phyloP scores from a whole-genome alignment of 164 flowering plant genomes.

The Berberis thunbergii region DNA sequence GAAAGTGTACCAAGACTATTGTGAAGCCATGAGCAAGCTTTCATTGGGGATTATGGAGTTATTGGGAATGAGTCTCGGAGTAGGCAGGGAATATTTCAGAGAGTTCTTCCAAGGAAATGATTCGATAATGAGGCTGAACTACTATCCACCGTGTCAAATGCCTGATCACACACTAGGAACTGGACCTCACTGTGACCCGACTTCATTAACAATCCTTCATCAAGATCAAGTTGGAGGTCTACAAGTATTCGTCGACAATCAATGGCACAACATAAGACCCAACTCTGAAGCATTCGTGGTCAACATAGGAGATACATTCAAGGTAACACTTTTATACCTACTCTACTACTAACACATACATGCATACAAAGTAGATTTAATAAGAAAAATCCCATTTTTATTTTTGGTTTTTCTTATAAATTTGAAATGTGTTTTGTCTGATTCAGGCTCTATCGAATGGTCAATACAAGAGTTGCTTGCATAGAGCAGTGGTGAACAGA shows the following conservation, averaged over 20 bases:
- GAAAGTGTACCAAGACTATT: slow-evolving; percentile 60
- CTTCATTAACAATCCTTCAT: slow-evolving; percentile 80
- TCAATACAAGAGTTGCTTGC: slow-evolving; percentile 67
- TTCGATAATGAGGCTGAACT: slow-evolving; percentile 77
- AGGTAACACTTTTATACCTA: slow-evolving; percentile 27
- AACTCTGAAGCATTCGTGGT: slow-evolving; percentile 58
- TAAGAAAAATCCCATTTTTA: too few species aligned
- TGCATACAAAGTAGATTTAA: too few species aligned
- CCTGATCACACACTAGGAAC: slow-evolving; percentile 75
- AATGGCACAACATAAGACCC: slow-evolving; percentile 59
- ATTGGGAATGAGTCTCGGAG: slow-evolving; percentile 56
- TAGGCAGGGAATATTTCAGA: slow-evolving; percentile 33
- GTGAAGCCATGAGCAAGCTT: slow-evolving; percentile 57
- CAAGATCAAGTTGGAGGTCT: slow-evolving; percentile 77
- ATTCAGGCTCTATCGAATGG: slow-evolving; percentile 76
- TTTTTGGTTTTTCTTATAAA: neutral
- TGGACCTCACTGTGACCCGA: slow-evolving; percentile 87
- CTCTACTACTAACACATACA: too few species aligned
- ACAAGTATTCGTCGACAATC: slow-evolving; percentile 56
- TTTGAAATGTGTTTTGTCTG: neutral
- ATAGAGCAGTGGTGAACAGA: slow-evolving; percentile 81
- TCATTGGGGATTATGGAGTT: slow-evolving; percentile 77
- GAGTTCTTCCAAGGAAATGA: slow-evolving; percentile 58
- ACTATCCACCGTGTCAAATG: slow-evolving; percentile 71
- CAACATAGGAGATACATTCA: slow-evolving; percentile 85